Evolutionary conservation across 768 basidiomycete species (phyloP).

Genomic region (Lactifluus subvellereus): DNA sequence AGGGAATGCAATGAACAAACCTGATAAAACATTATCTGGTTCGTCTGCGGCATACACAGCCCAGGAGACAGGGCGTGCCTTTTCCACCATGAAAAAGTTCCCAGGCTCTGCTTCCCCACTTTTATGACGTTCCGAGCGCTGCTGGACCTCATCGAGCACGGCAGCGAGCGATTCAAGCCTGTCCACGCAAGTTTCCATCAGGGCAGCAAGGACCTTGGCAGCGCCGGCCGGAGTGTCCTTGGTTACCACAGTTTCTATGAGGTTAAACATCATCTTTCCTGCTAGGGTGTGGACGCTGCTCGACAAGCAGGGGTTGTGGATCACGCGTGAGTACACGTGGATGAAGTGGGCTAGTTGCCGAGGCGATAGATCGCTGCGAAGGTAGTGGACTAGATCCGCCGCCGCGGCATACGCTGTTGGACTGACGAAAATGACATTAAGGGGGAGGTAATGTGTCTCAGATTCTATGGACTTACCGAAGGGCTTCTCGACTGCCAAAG

Average conservation of each 20-base stretch:
- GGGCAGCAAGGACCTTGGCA: constrained; percentile 58
- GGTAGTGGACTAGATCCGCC: constrained; percentile 90
- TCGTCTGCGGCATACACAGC: constrained; percentile 76
- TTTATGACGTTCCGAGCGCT: constrained; percentile 43
- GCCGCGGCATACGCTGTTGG: constrained; percentile 81
- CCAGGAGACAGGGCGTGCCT: constrained; percentile 73
- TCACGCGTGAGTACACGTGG: constrained; percentile 77
- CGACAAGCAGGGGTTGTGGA: constrained; percentile 82
- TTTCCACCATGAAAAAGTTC: constrained; percentile 73
- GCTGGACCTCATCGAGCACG: constrained; percentile 51
- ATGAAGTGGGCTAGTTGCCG: constrained; percentile 73
- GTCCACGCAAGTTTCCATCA: constrained; percentile 80
- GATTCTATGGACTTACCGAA: constrained; percentile 48
- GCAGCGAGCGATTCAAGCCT: constrained; percentile 76
- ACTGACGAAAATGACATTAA: constrained; percentile 34
- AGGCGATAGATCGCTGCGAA: constrained; percentile 73
- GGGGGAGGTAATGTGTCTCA: background rate
- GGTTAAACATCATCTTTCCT: constrained; percentile 86
- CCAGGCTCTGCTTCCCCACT: constrained; percentile 36
- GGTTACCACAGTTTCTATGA: constrained; percentile 73
- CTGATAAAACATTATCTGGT: constrained; percentile 74
- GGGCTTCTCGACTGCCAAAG: constrained; percentile 77
- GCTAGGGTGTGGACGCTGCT: constrained; percentile 83
- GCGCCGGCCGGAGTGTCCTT: constrained; percentile 72
- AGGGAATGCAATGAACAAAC: constrained; percentile 37